A percentile compares a stretch with the other conserved stretches of the same genome.
Evolutionary conservation across 1,284 basidiomycete genomes (phyloP).

Genomic region (Cerrena zonata): DNA sequence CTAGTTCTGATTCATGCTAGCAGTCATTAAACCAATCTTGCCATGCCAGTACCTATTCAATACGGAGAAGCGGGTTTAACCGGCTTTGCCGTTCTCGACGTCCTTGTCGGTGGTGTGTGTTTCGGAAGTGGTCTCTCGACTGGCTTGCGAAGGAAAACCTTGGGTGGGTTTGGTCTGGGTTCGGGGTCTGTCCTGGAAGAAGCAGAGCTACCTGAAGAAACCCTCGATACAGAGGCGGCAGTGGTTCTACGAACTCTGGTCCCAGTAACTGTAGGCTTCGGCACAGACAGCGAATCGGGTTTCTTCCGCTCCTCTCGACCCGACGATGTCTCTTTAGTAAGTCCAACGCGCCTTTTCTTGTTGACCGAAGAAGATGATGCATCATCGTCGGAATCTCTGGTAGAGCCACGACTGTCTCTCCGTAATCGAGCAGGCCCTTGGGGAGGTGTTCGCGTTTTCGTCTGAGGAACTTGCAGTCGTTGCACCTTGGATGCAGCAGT

Average conservation of each 20-base stretch:
- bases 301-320: background rate
- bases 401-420: background rate
- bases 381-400: background rate
- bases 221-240: background rate
- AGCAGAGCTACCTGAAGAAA: background rate
- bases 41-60: no score
- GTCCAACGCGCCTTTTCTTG: background rate
- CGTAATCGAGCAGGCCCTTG: background rate
- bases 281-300: background rate
- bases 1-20: no score
- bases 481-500: background rate
- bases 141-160: no score
- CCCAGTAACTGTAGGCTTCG: background rate
- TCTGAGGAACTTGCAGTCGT: background rate
- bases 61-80: no score
- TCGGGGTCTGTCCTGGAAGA: no score
- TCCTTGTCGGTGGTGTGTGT: no score
- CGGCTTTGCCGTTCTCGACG: no score
- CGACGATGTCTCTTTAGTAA: background rate
- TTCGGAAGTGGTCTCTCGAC: no score
- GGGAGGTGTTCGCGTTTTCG: background rate
- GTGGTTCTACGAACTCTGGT: background rate
- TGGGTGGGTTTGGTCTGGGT: no score
- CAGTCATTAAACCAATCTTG: no score
- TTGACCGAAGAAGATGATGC: background rate